These are phyloP conservation scores for Diaporthe sp. DNA, from an alignment of 2,329 filamentous ascomycete species.

Conservation along the genomic window DNA sequence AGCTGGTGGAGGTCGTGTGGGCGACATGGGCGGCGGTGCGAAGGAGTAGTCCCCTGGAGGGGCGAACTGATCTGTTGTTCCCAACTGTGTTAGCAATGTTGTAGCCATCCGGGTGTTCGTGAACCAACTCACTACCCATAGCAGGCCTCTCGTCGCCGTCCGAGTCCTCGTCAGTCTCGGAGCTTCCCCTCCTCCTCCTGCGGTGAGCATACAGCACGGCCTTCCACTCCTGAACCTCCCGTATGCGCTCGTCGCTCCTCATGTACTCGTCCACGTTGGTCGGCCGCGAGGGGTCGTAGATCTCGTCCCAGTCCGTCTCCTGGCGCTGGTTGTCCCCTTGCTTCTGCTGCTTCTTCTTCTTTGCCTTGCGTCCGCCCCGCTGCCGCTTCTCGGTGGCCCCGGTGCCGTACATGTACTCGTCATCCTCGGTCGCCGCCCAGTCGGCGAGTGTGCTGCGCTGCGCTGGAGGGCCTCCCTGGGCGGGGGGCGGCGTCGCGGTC, in stretches of 20 bases:
- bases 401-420: conserved; percentile 79
- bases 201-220: conserved; percentile 81
- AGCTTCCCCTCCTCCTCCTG: conserved; percentile 55
- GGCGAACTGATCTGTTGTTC: conserved; percentile 67
- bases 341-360: conserved; percentile 81
- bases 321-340: conserved; percentile 66
- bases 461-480: conserved; percentile 55
- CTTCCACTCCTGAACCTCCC: conserved; percentile 88
- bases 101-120: background rate
- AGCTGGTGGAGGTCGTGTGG: conserved; percentile 55
- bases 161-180: conserved; percentile 55
- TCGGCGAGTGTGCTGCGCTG: conserved; percentile 81
- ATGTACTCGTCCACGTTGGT: conserved; percentile 89
- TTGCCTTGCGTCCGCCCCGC: conserved; percentile 76
- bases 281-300: conserved; percentile 87
- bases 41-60: conserved; percentile 69
- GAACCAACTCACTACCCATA: conserved; percentile 50
- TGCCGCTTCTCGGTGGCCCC: conserved; percentile 74
- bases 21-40: conserved; percentile 66
- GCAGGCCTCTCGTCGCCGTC: conserved; percentile 47
- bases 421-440: conserved; percentile 82
- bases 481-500: conserved; percentile 47
- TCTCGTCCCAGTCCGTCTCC: conserved; percentile 88
- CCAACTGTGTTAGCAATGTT: conserved; percentile 40
- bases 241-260: conserved; percentile 84